phyloP scores from a whole-genome alignment of 2,329 filamentous ascomycete genomes.

The Dothidotthia symphoricarpi region DNA sequence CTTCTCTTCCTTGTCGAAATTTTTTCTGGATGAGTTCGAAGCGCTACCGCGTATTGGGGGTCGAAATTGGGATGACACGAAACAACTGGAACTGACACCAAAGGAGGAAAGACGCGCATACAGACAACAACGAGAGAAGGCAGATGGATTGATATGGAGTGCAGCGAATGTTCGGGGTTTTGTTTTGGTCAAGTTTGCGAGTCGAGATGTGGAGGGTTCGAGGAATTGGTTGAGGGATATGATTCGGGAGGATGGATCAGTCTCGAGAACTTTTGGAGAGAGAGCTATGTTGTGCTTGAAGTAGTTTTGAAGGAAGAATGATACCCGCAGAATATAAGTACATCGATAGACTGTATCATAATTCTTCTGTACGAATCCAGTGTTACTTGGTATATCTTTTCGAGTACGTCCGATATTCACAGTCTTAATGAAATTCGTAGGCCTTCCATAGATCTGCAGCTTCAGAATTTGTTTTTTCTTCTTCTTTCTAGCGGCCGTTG shows the following conservation, averaged over 20 bases:
- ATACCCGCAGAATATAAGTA: background rate
- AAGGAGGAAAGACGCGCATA: slow-evolving; percentile 52
- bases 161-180: slow-evolving; percentile 56
- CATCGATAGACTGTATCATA: background rate
- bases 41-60: slow-evolving; percentile 77
- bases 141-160: slow-evolving; percentile 39
- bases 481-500: too few relatives aligned
- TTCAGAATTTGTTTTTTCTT: too few relatives aligned
- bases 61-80: slow-evolving; percentile 64
- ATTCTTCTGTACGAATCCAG: too few relatives aligned
- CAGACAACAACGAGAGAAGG: slow-evolving; percentile 59
- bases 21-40: slow-evolving; percentile 77
- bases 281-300: slow-evolving; percentile 70
- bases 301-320: slow-evolving; percentile 8
- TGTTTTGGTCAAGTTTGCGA: slow-evolving; percentile 87
- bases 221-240: slow-evolving; percentile 76
- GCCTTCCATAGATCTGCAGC: too few relatives aligned
- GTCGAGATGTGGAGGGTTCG: slow-evolving; percentile 75
- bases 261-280: slow-evolving; percentile 71
- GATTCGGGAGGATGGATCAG: slow-evolving; percentile 70
- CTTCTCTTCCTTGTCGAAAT: slow-evolving; percentile 64
- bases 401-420: too few relatives aligned
- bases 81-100: slow-evolving; percentile 36
- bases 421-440: too few relatives aligned
- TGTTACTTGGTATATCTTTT: too few relatives aligned